Conservation (phyloP, 1,284 basidiomycete species). For the Takashimella koratensis region DNA sequence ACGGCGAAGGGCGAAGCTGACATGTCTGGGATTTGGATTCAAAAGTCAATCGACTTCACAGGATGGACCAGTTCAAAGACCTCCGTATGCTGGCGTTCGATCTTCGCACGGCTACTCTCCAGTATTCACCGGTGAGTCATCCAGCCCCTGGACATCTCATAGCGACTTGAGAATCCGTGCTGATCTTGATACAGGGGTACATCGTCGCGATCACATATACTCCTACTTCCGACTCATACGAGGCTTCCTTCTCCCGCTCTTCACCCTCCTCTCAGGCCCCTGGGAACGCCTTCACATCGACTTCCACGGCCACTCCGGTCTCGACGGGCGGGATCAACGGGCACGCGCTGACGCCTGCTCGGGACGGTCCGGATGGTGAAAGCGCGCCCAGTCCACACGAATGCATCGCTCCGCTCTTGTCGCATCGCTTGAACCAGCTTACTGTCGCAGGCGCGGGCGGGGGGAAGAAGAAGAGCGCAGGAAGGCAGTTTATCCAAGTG, state of each 20-base stretch:
- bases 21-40: too few relatives aligned
- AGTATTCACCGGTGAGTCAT: constrained; percentile 54
- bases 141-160: background rate
- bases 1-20: too few relatives aligned
- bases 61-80: constrained; percentile 64
- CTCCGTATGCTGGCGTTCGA: constrained; percentile 78
- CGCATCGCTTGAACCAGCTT: constrained; percentile 39
- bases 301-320: background rate
- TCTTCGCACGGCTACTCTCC: constrained; percentile 81
- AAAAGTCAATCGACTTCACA: constrained; percentile 76
- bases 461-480: constrained; percentile 14
- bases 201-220: constrained; percentile 43
- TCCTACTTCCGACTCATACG: constrained; percentile 41
- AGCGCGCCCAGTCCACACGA: constrained; percentile 45
- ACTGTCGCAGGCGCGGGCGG: constrained; percentile 3
- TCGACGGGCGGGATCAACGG: background rate
- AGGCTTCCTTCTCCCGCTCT: constrained; percentile 31
- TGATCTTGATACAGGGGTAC: constrained; percentile 19
- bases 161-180: background rate
- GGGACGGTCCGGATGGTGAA: too few relatives aligned
- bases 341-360: too few relatives aligned
- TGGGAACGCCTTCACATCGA: background rate
- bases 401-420: constrained; percentile 29
- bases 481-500: constrained; percentile 27
- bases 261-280: background rate